Percentiles rank a stretch among this genome's conserved stretches.
Evolutionary conservation across 1,284 basidiomycete species (phyloP).

Genomic region (Sparassis latifolia): DNA sequence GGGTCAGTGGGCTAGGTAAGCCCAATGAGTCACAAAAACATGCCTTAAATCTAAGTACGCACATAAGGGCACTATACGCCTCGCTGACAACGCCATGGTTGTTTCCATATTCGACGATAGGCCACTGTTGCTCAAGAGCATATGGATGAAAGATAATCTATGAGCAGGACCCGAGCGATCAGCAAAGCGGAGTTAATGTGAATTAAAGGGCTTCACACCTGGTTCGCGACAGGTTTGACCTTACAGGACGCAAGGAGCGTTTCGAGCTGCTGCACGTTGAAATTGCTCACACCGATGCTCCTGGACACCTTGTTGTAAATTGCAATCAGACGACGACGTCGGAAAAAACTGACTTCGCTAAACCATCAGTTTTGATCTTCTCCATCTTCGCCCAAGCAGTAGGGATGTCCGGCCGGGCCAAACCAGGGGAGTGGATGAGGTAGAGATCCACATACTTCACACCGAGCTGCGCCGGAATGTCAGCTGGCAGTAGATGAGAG

Average conservation of each 20-base stretch:
- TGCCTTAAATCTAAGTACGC: conserved; percentile 13
- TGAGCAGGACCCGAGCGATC: not conserved
- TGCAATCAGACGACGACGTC: not conserved
- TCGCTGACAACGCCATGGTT: conserved; percentile 63
- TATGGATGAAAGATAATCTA: conserved; percentile 69
- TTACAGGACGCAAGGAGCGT: conserved; percentile 49
- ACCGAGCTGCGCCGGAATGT: conserved; percentile 40
- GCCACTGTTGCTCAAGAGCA: conserved; percentile 48
- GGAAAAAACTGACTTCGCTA: conserved; percentile 41
- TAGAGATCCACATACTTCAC: conserved; percentile 69
- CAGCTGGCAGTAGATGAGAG: not conserved
- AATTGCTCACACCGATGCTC: conserved; percentile 82
- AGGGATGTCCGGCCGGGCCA: conserved; percentile 40
- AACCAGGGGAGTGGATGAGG: conserved; percentile 52
- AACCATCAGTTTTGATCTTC: conserved; percentile 51
- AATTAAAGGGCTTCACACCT: conserved; percentile 34
- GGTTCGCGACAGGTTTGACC: conserved; percentile 70
- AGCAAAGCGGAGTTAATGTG: not conserved
- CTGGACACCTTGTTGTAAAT: conserved; percentile 26
- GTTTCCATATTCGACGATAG: conserved; percentile 50
- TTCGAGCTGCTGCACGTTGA: conserved; percentile 52
- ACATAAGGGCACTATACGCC: conserved; percentile 67
- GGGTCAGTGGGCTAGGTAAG: conserved; percentile 51
- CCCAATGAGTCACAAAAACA: conserved; percentile 14
- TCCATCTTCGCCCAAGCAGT: conserved; percentile 65